Base-by-base conservation (phyloP, 345 rosid species). In the Atalantia buxifolia region DNA sequence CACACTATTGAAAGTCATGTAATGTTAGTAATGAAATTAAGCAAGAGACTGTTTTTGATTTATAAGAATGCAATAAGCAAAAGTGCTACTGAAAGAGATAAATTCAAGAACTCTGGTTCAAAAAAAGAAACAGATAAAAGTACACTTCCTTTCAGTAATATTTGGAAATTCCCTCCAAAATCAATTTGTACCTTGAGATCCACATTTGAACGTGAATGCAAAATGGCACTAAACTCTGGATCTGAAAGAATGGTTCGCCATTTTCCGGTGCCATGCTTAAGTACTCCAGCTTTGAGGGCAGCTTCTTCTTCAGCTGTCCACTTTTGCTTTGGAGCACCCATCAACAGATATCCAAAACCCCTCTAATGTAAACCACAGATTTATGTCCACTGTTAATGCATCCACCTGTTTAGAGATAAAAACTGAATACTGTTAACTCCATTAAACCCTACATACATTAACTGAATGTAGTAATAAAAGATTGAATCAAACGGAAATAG, bases 281-380 rank as follows among this genome's bases (percentile, higher is more conserved):
- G 78, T 13, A 97, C 98, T 75, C 99, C 98, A 78, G 99, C 93
- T 89, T 90, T 97, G 63, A 97, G 91, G 55, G 99, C 98, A 21
- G 98, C 95, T 88, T 97, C 99, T 92, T 97, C 99, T 80, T 93
- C 99, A 2, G 92, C 90, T 40, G 98, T 97, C 99, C 99, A 97
- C 88, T 97, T 97, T 84, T 97, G 99, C 88, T 97, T 97, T 35
- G 99, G 99, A 48, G 98, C 99, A 77, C 99, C 99, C 99, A 97
- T 97, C 63, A 74, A 76, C 73, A 81, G 71, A 81, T 69, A 18
- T 60, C 71, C 71, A 35, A 75, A 75, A 67, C 28, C 71, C 76
- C 62, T 63, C 31, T 28, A 67, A 72, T 56, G 69, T 84, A 81
- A 77, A 71, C 77, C 72, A 79, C 59, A 28, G 72, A 76, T 62